Conservation (phyloP, 306 rosid species). For the Neltuma alba region DNA sequence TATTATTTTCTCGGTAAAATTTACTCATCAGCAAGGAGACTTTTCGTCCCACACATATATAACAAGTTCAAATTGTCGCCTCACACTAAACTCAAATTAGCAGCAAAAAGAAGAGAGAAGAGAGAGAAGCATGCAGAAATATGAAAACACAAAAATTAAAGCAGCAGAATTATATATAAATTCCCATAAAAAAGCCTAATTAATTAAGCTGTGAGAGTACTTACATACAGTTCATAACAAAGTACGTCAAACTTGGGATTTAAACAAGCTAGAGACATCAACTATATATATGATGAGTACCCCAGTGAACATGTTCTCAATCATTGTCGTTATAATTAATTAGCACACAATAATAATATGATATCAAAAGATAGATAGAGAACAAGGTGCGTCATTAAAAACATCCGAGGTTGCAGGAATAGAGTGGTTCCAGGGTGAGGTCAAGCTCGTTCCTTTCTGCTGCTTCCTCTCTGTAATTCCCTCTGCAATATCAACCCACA, state of each 20-base stretch:
- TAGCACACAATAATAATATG: not conserved
- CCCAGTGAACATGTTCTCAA: not conserved
- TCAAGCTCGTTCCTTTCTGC: slow-evolving; percentile 68
- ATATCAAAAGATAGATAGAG: not conserved
- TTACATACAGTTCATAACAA: not conserved
- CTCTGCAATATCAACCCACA: slow-evolving; percentile 44
- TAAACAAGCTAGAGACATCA: not conserved
- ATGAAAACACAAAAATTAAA: not conserved
- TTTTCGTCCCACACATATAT: too few species aligned
- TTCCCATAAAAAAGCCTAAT: not conserved
- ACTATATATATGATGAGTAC: not conserved
- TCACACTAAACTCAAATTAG: too few species aligned
- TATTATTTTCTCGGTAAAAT: too few species aligned
- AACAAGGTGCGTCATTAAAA: slow-evolving; percentile 38
- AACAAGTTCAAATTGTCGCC: too few species aligned
- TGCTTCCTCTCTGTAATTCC: slow-evolving; percentile 46
- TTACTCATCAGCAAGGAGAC: too few species aligned
- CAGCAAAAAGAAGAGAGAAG: not conserved
- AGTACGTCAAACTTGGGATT: not conserved
- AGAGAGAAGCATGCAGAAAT: not conserved
- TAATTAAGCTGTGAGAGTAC: not conserved
- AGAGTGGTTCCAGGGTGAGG: slow-evolving; percentile 72
- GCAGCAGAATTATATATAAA: too few species aligned
- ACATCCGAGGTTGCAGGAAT: slow-evolving; percentile 58
- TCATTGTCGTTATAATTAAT: not conserved